A percentile compares a stretch with the other conserved stretches of the same genome.
phyloP scores from a whole-genome alignment of 345 rosid species.

The Firmiana major region DNA sequence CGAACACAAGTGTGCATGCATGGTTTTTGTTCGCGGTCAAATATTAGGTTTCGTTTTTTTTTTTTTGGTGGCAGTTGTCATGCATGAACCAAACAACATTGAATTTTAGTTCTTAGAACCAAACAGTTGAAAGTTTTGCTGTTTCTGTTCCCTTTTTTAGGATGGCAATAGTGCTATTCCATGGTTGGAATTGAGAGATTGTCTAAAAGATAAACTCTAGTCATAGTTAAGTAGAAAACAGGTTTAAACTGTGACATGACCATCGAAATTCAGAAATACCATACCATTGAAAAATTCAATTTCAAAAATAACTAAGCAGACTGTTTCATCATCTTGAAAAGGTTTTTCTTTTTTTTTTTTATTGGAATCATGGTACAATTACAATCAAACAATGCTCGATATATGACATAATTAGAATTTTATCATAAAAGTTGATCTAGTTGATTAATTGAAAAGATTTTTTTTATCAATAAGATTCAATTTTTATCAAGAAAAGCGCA shows the following conservation, averaged over 20 bases:
- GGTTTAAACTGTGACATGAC: neutral
- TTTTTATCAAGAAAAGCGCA: no score
- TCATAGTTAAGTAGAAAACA: neutral
- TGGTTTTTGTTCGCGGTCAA: constrained; percentile 5
- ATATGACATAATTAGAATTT: no score
- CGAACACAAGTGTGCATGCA: neutral
- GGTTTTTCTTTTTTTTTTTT: no score
- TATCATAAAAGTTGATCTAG: no score
- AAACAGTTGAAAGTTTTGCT: neutral
- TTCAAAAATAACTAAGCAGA: no score
- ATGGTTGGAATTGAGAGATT: neutral
- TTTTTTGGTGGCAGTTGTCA: neutral
- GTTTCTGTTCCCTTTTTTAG: neutral
- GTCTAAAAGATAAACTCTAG: neutral
- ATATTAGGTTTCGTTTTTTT: constrained; percentile 14
- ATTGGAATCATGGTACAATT: no score
- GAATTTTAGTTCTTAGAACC: neutral
- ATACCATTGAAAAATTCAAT: neutral
- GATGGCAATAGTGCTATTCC: neutral
- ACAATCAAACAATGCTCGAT: no score
- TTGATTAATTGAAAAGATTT: no score
- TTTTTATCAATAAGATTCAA: no score
- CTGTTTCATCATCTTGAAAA: neutral
- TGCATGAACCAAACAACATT: constrained; percentile 3
- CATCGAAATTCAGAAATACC: no score